Conservation (phyloP, 495 filamentous ascomycete genomes). For the Sphaerosporella brunnea region DNA sequence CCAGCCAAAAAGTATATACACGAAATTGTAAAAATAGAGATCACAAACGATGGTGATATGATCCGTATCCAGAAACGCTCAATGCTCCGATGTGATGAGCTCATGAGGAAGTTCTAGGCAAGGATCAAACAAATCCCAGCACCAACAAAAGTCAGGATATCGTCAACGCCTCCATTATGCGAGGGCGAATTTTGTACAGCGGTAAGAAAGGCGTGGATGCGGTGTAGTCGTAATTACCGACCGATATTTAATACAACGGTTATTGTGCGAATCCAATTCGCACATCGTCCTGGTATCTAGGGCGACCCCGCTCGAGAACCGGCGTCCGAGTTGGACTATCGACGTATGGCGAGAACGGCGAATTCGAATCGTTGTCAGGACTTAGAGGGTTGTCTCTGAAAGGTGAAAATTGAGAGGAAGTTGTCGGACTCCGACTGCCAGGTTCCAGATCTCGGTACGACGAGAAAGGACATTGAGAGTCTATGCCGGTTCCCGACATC, state of each 20-base stretch:
- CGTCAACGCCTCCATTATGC: too few species aligned
- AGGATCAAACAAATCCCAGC: too few species aligned
- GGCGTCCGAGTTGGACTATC: neutral
- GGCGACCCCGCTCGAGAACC: neutral
- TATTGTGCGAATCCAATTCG: slow-evolving; percentile 1
- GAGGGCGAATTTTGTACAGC: too few species aligned
- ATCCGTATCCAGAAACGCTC: too few species aligned
- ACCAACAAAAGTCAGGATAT: too few species aligned
- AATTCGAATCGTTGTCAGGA: neutral
- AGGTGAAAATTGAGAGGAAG: slow-evolving; percentile 14
- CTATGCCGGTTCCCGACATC: slow-evolving; percentile 13
- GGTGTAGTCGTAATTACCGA: too few species aligned
- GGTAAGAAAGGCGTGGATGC: too few species aligned
- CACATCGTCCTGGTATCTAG: neutral
- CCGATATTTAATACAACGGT: too few species aligned
- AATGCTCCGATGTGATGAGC: too few species aligned
- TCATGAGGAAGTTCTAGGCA: too few species aligned
- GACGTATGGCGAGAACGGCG: slow-evolving; percentile 1
- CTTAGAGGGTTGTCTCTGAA: slow-evolving; percentile 6
- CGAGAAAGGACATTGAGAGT: neutral
- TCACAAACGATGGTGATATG: too few species aligned
- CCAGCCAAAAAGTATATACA: neutral
- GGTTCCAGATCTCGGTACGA: slow-evolving; percentile 18
- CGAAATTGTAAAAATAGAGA: too few species aligned
- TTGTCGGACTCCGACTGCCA: slow-evolving; percentile 9